phyloP scores from a whole-genome alignment of 2,329 filamentous ascomycete species.

The Talaromyces sp. region DNA sequence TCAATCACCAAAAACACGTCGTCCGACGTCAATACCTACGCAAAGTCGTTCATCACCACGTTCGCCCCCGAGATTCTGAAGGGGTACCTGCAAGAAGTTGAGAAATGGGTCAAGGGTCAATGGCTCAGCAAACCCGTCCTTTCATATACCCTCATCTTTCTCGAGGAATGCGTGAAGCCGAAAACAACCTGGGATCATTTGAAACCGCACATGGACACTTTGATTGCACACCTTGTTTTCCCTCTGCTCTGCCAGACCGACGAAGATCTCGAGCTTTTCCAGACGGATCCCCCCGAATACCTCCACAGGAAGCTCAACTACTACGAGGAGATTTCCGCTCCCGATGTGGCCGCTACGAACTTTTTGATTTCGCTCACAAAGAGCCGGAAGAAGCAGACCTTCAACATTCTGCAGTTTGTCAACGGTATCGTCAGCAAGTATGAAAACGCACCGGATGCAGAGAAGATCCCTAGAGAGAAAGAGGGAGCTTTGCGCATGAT shows the following conservation, averaged over 20 bases:
- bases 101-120: conserved; percentile 94
- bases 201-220: conserved; percentile 87
- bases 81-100: conserved; percentile 88
- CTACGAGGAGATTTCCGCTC: conserved; percentile 93
- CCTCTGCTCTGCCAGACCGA: conserved; percentile 88
- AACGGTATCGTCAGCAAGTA: conserved; percentile 94
- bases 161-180: conserved; percentile 95
- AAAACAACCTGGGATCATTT: conserved; percentile 96
- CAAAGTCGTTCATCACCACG: conserved; percentile 84
- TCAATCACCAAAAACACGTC: conserved; percentile 71
- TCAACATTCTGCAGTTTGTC: conserved; percentile 89
- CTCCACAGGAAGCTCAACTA: conserved; percentile 96
- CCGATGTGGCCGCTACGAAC: conserved; percentile 93
- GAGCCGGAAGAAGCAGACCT: conserved; percentile 90
- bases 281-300: conserved; percentile 93
- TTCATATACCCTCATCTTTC: conserved; percentile 88
- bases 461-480: conserved; percentile 93
- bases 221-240: conserved; percentile 93
- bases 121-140: conserved; percentile 95
- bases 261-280: conserved; percentile 90
- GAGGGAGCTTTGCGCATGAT: conserved; percentile 97
- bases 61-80: conserved; percentile 96
- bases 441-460: conserved; percentile 75
- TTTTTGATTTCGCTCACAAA: conserved; percentile 95
- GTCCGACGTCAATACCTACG: conserved; percentile 75